Percentiles rank a stretch among this genome's conserved stretches.
These are phyloP conservation scores for Narthecium ossifragum DNA, from an alignment of 106 monocot genomes.

Conservation along the genomic window DNA sequence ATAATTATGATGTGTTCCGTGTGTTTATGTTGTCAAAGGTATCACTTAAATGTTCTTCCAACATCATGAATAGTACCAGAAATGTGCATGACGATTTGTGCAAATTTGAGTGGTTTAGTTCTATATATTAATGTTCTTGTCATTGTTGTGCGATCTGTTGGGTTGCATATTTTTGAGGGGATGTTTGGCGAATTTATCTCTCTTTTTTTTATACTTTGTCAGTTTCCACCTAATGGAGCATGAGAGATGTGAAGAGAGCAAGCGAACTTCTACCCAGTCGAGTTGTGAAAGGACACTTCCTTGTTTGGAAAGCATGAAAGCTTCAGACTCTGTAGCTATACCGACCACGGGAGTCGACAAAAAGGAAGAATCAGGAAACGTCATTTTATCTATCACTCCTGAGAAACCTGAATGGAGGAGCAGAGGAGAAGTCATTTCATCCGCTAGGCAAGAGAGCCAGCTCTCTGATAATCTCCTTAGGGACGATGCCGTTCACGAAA, in stretches of 20 bases:
- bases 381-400: conserved; percentile 43
- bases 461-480: conserved; percentile 17
- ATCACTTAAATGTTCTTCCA: too few species aligned
- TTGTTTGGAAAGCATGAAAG: conserved; percentile 5
- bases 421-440: conserved; percentile 14
- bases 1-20: too few species aligned
- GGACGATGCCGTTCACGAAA: conserved; percentile 3
- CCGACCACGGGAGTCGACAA: conserved; percentile 6
- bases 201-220: neutral
- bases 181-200: neutral
- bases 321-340: conserved; percentile 1
- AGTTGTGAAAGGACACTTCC: conserved; percentile 20
- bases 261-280: conserved; percentile 23
- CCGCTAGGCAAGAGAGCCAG: conserved; percentile 19
- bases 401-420: conserved; percentile 40
- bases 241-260: conserved; percentile 11
- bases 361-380: conserved; percentile 13
- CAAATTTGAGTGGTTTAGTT: too few species aligned
- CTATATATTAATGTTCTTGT: too few species aligned
- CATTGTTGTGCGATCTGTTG: too few species aligned
- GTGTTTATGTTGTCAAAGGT: too few species aligned
- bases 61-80: too few species aligned
- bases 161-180: too few species aligned
- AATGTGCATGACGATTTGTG: too few species aligned
- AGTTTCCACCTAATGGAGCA: conserved; percentile 16